Evolutionary conservation across 768 basidiomycete species (phyloP), one percentile per base, ranked within the genome.

Genomic region (Rhizopogon vesiculosus): DNA sequence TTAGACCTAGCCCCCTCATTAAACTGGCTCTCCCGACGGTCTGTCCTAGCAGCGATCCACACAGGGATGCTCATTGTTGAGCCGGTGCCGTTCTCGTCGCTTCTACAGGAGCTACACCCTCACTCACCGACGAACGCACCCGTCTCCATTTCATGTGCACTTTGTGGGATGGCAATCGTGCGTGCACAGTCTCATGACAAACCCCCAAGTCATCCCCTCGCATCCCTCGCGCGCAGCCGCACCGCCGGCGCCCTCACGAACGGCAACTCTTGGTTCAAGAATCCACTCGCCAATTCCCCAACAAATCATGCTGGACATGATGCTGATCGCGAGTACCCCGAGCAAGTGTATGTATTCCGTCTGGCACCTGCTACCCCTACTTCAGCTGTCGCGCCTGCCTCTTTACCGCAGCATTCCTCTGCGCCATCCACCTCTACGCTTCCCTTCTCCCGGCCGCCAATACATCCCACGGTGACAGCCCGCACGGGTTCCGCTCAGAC

Each of bases 1-100:
- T 80, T 99, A 16, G 97, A 98, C 66, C 75, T 91, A n/a, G 94
- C 97, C 0, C 92, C 95, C 0, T 91, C 93, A 12, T 75, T 99
- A 35, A 94, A 91, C 64, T 98, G 92, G 91, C 78, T 98, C n/a
- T 88, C 89, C 15, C 82, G 94, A 28, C 85, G 93, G 29, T 85
- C 86, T 4, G 88, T 98, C 22, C 78, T 86, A 3, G 73, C 84
- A 25, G 96, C 96, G 5, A 90, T 99, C 56, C 84, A 98, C 60
- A 82, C 79, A 8, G 93, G 93, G 0, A 89, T 94, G 65, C 80
- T 99, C 29, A 83, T 81, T 13, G 86, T 99, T 51, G 96, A 98
- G 66, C 95, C 96, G 3, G 79, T 94, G 57, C 74, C 89, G 0
- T 80, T 85, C 18, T 66, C 73, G 4, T 73, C 78, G 0, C 74